A percentile compares a stretch with the other conserved stretches of the same genome.
Conservation (phyloP, 2,329 filamentous ascomycete genomes). For the Trichoderma arundinaceum region DNA sequence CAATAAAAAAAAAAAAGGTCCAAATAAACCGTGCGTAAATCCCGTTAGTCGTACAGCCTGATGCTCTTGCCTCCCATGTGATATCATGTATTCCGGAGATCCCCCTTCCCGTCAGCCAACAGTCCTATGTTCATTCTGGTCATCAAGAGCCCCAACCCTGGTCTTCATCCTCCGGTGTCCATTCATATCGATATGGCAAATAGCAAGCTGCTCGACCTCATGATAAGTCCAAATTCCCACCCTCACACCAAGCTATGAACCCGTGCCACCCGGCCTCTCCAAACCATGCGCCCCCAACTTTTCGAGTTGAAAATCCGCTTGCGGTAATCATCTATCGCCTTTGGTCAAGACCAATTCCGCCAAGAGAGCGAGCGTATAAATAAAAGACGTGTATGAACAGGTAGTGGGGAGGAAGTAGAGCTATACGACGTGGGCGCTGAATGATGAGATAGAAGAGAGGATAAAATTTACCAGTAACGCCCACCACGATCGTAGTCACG, state of each 20-base stretch:
- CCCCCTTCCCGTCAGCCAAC: neutral
- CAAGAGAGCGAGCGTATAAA: constrained; percentile 33
- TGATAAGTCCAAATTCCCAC: constrained; percentile 14
- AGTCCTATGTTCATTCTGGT: constrained; percentile 19
- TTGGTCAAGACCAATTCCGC: constrained; percentile 46
- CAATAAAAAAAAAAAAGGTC: constrained; percentile 22
- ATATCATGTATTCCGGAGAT: constrained; percentile 25
- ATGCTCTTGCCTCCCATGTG: constrained; percentile 25
- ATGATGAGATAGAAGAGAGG: constrained; percentile 33
- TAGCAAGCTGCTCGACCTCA: constrained; percentile 29
- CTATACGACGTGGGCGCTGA: neutral
- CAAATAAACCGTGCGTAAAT: constrained; percentile 27
- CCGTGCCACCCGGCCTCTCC: constrained; percentile 8
- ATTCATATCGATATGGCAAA: constrained; percentile 24
- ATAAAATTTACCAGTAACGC: constrained; percentile 56
- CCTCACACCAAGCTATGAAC: constrained; percentile 5
- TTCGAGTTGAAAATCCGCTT: constrained; percentile 19
- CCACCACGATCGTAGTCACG: constrained; percentile 58
- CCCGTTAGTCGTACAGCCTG: constrained; percentile 36
- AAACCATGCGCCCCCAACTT: constrained; percentile 5
- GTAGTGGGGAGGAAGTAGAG: neutral
- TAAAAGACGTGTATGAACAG: constrained; percentile 15
- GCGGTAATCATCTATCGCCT: constrained; percentile 44
- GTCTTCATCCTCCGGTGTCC: constrained; percentile 11
- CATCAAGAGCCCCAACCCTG: constrained; percentile 18